Percentiles rank a stretch among this genome's conserved stretches.
These are phyloP conservation scores for Hericium rajendrae DNA, from an alignment of 768 basidiomycete species.

Conservation along the genomic window DNA sequence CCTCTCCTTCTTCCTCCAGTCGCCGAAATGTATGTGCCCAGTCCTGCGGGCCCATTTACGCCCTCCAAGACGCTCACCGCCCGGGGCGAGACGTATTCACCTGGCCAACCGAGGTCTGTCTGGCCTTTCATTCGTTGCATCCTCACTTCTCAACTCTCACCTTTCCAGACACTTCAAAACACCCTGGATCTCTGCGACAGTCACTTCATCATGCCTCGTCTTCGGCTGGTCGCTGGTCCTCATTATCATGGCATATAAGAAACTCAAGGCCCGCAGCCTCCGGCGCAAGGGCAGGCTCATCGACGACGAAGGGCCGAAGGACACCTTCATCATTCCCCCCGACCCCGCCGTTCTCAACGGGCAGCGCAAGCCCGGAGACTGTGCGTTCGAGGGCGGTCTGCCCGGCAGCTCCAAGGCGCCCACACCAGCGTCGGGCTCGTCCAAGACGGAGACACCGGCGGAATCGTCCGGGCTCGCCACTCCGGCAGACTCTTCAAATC, in stretches of 20 bases:
- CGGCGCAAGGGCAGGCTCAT: conserved; percentile 2
- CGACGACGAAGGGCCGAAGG: conserved; percentile 1
- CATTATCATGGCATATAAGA: conserved; percentile 6
- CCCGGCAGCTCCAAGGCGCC: not conserved
- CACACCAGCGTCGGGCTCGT: conserved; percentile 3
- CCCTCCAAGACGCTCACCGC: no score
- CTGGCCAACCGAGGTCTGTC: no score
- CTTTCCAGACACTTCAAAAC: conserved; percentile 7
- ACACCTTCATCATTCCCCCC: conserved; percentile 12
- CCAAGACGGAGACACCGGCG: not conserved
- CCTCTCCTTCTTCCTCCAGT: no score
- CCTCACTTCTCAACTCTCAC: not conserved
- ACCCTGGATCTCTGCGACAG: conserved; percentile 9
- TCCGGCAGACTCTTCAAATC: not conserved
- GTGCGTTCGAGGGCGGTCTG: not conserved
- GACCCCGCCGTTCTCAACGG: conserved; percentile 12
- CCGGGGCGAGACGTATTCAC: no score
- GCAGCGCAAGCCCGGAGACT: conserved; percentile 8
- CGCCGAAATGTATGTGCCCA: not conserved
- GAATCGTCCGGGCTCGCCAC: no score
- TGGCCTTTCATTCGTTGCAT: no score
- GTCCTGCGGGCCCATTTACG: not conserved
- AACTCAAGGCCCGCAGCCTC: conserved; percentile 6
- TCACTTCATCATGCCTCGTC: conserved; percentile 2
- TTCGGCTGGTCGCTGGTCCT: conserved; percentile 8